A percentile compares a stretch with the other conserved stretches of the same genome.
Conservation (phyloP, 768 basidiomycete species). For the Mrakia blollopis region DNA sequence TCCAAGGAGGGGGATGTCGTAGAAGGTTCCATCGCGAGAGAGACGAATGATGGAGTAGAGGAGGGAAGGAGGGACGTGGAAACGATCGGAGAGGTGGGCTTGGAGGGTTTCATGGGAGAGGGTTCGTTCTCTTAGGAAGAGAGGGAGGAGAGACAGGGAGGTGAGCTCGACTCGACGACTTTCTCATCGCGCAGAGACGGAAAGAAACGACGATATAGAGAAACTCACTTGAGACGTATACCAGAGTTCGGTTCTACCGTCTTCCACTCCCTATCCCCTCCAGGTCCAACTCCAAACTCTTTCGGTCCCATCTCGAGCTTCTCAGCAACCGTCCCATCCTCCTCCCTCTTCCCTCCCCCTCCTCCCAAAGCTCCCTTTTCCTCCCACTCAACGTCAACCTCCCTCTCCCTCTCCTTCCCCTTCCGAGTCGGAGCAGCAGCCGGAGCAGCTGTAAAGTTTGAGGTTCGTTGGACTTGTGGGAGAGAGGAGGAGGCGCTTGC, state of each 20-base stretch:
- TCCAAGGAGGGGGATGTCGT: slow-evolving; percentile 83
- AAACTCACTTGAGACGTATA: slow-evolving; percentile 72
- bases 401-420: neutral
- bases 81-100: slow-evolving; percentile 74
- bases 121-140: slow-evolving; percentile 58
- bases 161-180: neutral
- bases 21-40: slow-evolving; percentile 70
- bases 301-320: slow-evolving; percentile 70
- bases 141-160: neutral
- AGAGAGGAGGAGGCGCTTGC: neutral
- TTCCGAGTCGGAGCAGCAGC: slow-evolving; percentile 20
- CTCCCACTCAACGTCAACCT: slow-evolving; percentile 12
- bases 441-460: slow-evolving; percentile 36
- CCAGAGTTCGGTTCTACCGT: slow-evolving; percentile 84
- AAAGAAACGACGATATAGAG: neutral
- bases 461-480: slow-evolving; percentile 18
- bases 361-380: neutral
- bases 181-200: neutral
- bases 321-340: slow-evolving; percentile 57
- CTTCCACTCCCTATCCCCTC: slow-evolving; percentile 71
- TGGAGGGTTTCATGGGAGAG: slow-evolving; percentile 72
- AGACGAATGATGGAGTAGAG: slow-evolving; percentile 81
- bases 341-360: slow-evolving; percentile 7
- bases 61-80: slow-evolving; percentile 78
- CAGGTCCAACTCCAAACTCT: slow-evolving; percentile 60